Evolutionary conservation across 257 asterid species (phyloP).

Genomic region (Solanum okadae): DNA sequence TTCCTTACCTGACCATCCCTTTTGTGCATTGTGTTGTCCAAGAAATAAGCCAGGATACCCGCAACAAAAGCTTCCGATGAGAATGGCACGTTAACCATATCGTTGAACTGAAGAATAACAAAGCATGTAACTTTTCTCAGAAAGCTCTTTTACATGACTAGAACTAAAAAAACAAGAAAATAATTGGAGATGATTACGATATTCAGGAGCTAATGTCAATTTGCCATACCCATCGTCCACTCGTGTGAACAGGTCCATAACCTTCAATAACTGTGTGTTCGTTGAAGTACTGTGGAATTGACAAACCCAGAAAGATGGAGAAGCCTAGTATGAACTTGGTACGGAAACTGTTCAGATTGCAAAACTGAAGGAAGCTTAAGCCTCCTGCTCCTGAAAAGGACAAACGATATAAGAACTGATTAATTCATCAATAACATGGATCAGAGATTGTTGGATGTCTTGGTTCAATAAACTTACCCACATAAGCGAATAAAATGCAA

Average conservation of each 20-base stretch:
- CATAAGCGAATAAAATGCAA: conserved; percentile 86
- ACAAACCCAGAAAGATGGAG: conserved; percentile 75
- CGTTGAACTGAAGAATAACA: conserved; percentile 53
- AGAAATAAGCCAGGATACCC: conserved; percentile 66
- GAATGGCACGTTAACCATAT: conserved; percentile 71
- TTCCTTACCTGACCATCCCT: conserved; percentile 51
- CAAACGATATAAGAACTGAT: neutral
- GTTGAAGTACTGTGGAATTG: conserved; percentile 88
- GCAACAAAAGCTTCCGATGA: conserved; percentile 93
- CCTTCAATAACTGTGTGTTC: conserved; percentile 74
- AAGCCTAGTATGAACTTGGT: conserved; percentile 77
- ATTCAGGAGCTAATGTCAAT: neutral
- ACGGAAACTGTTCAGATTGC: conserved; percentile 90
- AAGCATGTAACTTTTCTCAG: neutral
- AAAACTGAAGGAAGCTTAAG: conserved; percentile 76
- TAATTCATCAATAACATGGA: neutral
- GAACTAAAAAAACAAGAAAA: neutral
- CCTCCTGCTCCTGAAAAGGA: conserved; percentile 54
- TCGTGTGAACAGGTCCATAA: conserved; percentile 72
- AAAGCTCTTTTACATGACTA: neutral
- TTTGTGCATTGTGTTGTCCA: conserved; percentile 80
- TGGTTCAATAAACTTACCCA: conserved; percentile 38
- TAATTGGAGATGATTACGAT: neutral
- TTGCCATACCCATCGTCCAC: conserved; percentile 75
- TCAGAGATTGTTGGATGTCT: neutral